Evolutionary conservation across 192 early-diverging fungal genomes (phyloP).

Genomic region (Phycomyces blakesleeanus): DNA sequence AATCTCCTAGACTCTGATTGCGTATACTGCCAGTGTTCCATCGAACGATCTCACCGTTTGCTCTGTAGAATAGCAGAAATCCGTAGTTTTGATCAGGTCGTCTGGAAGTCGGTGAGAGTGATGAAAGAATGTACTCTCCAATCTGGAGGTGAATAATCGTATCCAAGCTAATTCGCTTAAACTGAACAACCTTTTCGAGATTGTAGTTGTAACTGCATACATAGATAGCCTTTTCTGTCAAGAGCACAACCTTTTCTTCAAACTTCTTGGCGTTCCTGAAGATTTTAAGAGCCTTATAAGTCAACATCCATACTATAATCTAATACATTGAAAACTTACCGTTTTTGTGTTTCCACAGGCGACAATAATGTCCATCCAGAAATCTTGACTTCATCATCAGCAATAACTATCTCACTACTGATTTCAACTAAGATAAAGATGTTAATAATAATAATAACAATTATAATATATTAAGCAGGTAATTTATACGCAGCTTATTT

Average conservation of each 20-base stretch:
- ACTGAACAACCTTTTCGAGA: constrained; percentile 64
- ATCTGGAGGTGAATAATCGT: constrained; percentile 54
- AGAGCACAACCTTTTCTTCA: constrained; percentile 62
- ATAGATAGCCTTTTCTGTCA: constrained; percentile 63
- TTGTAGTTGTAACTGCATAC: constrained; percentile 67
- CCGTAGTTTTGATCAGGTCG: constrained; percentile 48
- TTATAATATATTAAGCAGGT: not conserved
- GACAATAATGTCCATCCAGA: constrained; percentile 64
- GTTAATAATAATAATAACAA: not conserved
- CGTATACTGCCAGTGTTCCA: constrained; percentile 50
- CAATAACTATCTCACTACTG: constrained; percentile 60
- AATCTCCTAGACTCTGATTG: constrained; percentile 34
- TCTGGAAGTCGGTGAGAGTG: constrained; percentile 29
- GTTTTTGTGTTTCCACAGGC: constrained; percentile 42
- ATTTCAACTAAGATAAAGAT: constrained; percentile 37
- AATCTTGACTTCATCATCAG: constrained; percentile 55
- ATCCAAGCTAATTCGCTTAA: constrained; percentile 54
- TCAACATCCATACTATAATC: not conserved
- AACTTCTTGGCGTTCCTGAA: constrained; percentile 31
- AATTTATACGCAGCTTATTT: too few relatives aligned
- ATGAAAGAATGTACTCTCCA: constrained; percentile 48
- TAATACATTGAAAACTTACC: constrained; percentile 27
- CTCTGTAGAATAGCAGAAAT: constrained; percentile 41
- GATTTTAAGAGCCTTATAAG: not conserved
- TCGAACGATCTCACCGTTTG: constrained; percentile 44